Conservation (phyloP, 2,329 filamentous ascomycete species). For the Trichoderma afroharzianum region DNA sequence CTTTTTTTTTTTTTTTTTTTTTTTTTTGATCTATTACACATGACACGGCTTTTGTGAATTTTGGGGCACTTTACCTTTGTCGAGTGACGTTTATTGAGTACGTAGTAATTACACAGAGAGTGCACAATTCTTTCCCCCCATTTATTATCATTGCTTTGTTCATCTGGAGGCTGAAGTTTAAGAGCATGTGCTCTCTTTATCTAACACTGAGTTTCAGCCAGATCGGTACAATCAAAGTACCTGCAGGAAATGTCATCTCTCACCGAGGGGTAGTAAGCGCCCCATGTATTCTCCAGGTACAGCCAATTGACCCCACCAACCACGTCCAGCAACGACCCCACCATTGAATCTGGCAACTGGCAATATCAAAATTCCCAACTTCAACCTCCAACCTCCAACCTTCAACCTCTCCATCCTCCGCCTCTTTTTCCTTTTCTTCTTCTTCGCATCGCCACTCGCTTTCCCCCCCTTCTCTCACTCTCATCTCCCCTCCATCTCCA, state of each 20-base stretch:
- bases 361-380: constrained; percentile 1
- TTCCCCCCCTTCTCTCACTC: not conserved
- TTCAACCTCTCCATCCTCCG: not conserved
- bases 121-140: not conserved
- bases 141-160: not conserved
- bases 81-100: not conserved
- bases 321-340: not conserved
- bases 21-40: not conserved
- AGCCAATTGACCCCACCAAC: not conserved
- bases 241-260: fast-evolving
- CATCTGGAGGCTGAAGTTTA: not conserved
- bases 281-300: not conserved
- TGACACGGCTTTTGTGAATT: not conserved
- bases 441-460: not conserved
- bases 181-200: not conserved
- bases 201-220: not conserved
- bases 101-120: not conserved
- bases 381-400: not conserved
- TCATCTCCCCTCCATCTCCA: not conserved
- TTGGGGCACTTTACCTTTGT: not conserved
- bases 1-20: not conserved
- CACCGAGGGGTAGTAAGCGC: not conserved
- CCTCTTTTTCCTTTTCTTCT: not conserved
- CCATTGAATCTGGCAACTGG: constrained; percentile 5
- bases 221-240: not conserved